Conservation (phyloP, 257 asterid genomes). For the Capsicum chinense region DNA sequence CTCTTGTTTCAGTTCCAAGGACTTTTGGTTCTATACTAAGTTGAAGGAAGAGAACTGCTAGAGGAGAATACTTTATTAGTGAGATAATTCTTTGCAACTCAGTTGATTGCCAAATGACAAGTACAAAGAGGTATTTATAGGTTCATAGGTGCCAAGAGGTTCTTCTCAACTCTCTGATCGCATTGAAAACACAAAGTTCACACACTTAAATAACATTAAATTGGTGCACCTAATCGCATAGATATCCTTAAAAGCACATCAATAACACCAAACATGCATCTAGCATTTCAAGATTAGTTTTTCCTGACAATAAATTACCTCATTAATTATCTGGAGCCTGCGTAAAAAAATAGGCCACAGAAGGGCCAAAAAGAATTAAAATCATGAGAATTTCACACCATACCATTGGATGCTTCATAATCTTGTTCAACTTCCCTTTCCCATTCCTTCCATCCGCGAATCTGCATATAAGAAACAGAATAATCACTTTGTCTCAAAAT, state of each 20-base stretch:
- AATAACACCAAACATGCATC: not conserved
- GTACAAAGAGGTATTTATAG: not conserved
- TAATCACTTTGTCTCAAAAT: not conserved
- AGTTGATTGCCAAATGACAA: not conserved
- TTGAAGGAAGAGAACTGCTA: not conserved
- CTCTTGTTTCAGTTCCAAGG: not conserved
- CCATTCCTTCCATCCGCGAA: constrained; percentile 96
- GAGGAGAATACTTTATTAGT: no score
- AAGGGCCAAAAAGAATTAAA: not conserved
- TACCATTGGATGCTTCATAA: constrained; percentile 57
- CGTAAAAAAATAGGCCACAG: not conserved
- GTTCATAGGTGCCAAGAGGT: not conserved
- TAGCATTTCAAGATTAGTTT: not conserved
- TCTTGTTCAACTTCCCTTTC: constrained; percentile 54
- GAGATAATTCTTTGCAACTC: not conserved
- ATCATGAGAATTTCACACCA: not conserved
- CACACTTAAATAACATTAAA: not conserved
- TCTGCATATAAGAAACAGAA: constrained; percentile 46
- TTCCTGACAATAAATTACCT: not conserved
- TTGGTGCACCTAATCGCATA: not conserved
- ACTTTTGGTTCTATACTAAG: not conserved
- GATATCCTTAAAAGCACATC: not conserved
- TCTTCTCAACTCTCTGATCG: not conserved
- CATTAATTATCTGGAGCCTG: not conserved
- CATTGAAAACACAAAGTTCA: not conserved